Evolutionary conservation across 495 filamentous ascomycete genomes (phyloP).

Genomic region (Penicillium pulvis): DNA sequence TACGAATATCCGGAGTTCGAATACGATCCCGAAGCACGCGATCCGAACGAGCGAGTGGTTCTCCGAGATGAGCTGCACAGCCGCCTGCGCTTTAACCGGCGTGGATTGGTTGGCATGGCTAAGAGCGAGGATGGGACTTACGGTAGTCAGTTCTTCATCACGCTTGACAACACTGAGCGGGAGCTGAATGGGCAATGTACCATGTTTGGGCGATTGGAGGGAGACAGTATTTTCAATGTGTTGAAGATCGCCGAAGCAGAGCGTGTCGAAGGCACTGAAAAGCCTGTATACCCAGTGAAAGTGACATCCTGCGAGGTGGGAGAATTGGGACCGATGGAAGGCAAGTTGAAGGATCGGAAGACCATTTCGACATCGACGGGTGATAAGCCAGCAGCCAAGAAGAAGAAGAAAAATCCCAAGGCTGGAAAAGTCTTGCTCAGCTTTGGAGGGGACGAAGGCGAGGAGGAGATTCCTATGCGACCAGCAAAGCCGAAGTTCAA

Average conservation of each 20-base stretch:
- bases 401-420: constrained; percentile 78
- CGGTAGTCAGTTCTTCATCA: constrained; percentile 96
- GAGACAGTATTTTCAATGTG: constrained; percentile 94
- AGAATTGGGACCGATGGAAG: constrained; percentile 81
- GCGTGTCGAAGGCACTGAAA: constrained; percentile 74
- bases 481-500: constrained; percentile 91
- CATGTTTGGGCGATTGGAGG: constrained; percentile 88
- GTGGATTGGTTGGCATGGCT: constrained; percentile 89
- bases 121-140: constrained; percentile 73
- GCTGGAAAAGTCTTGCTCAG: constrained; percentile 80
- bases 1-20: constrained; percentile 83
- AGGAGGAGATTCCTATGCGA: constrained; percentile 57
- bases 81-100: constrained; percentile 87
- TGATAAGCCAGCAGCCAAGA: constrained; percentile 53
- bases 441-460: constrained; percentile 84
- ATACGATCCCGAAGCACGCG: constrained; percentile 63
- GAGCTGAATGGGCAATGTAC: constrained; percentile 91
- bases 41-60: constrained; percentile 59
- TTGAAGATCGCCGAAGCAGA: constrained; percentile 90
- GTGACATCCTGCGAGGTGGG: constrained; percentile 76
- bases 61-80: constrained; percentile 91
- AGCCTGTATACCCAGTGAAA: constrained; percentile 83
- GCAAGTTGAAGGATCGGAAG: constrained; percentile 78
- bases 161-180: constrained; percentile 73
- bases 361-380: constrained; percentile 34